These are phyloP conservation scores for Tephrocybe sp. DNA, from an alignment of 768 basidiomycete species.

Conservation along the genomic window DNA sequence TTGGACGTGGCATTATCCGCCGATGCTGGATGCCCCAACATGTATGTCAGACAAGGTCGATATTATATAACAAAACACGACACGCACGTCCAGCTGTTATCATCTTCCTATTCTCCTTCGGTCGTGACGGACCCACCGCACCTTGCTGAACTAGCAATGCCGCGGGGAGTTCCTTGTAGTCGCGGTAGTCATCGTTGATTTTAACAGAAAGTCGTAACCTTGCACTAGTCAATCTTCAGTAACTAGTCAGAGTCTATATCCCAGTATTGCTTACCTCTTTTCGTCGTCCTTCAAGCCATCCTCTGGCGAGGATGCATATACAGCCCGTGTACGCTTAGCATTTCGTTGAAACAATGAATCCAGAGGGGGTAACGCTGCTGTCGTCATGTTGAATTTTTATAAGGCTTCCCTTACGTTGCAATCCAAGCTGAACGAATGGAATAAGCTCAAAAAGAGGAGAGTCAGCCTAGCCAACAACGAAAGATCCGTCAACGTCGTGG, in stretches of 20 bases:
- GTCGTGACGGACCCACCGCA: slow-evolving; percentile 76
- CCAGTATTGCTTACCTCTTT: slow-evolving; percentile 50
- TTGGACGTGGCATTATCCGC: slow-evolving; percentile 54
- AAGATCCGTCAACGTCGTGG: slow-evolving; percentile 5
- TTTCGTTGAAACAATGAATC: slow-evolving; percentile 62
- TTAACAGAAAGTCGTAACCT: slow-evolving; percentile 78
- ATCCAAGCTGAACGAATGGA: too few species aligned
- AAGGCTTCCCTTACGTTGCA: too few species aligned
- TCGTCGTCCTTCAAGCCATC: slow-evolving; percentile 67
- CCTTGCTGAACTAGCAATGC: slow-evolving; percentile 81
- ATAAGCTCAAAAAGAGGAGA: background rate
- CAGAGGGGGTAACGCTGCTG: slow-evolving; percentile 60
- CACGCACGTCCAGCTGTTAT: slow-evolving; percentile 70
- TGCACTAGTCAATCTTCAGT: slow-evolving; percentile 40
- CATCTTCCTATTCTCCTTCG: slow-evolving; percentile 60
- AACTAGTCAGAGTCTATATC: background rate
- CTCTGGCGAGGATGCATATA: slow-evolving; percentile 68
- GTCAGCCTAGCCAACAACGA: background rate
- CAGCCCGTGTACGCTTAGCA: slow-evolving; percentile 70
- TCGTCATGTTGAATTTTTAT: slow-evolving; percentile 29
- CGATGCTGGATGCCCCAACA: slow-evolving; percentile 26
- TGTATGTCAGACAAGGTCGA: slow-evolving; percentile 3
- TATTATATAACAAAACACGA: slow-evolving; percentile 9
- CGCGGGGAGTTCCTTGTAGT: slow-evolving; percentile 82
- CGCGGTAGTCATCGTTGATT: slow-evolving; percentile 86